Conservation (phyloP, 805 yeast species). For the Kluyveromyces siamensis region DNA sequence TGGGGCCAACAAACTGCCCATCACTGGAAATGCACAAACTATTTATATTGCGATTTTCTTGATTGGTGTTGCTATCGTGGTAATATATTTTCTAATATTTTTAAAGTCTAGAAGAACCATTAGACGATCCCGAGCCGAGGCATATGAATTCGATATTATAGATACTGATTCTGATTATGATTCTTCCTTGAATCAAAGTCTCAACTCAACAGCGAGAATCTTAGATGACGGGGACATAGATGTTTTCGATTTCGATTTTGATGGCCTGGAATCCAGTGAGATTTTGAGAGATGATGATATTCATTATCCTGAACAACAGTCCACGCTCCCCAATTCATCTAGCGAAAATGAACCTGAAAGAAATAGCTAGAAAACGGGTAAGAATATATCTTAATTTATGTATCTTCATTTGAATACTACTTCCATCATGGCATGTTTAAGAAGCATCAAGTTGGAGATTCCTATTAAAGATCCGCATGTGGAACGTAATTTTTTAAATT, state of each 20-base stretch:
- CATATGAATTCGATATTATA: conserved; percentile 69
- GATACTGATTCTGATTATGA: conserved; percentile 46
- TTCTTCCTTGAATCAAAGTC: conserved; percentile 18
- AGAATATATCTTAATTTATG: too few species aligned
- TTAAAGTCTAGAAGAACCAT: conserved; percentile 33
- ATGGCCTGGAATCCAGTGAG: conserved; percentile 4
- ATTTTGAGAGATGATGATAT: neutral
- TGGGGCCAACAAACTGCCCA: conserved; percentile 27
- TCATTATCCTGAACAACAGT: neutral
- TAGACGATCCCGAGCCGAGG: conserved; percentile 56
- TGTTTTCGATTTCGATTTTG: conserved; percentile 27
- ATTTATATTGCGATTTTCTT: conserved; percentile 53
- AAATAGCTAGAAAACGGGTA: neutral
- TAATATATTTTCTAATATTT: conserved; percentile 38
- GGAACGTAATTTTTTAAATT: too few species aligned
- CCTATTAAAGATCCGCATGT: too few species aligned
- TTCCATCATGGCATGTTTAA: too few species aligned
- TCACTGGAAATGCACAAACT: conserved; percentile 43
- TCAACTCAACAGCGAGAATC: conserved; percentile 7
- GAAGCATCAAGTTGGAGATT: too few species aligned
- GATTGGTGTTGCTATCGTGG: conserved; percentile 44
- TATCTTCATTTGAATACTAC: too few species aligned
- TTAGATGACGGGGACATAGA: conserved; percentile 15
- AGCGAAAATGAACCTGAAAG: neutral
- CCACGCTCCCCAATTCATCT: neutral